Evolutionary conservation across 1,139 yeast species (phyloP), one percentile per base, ranked within the genome.

Genomic region (Yamadazyma conglobata): DNA sequence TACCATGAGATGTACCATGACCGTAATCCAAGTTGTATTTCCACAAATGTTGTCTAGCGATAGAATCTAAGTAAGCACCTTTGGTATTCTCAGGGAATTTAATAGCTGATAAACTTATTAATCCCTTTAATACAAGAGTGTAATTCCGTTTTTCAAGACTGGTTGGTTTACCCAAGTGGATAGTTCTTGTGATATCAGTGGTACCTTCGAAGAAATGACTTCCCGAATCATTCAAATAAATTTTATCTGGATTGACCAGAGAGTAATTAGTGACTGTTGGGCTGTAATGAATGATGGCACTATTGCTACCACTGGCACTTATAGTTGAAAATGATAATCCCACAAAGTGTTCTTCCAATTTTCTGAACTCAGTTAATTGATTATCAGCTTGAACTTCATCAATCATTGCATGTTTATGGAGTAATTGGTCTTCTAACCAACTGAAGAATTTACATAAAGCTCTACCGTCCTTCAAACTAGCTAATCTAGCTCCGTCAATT

Each of bases 1-100:
- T 79, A n/a, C 98, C 98, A 56, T 93, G 99, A 2, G 96, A 93
- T 1, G 98, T 93, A 17, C 98, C 97, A 56, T 93, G 99, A 33
- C 83, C 78, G 58, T 91, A 93, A 58, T 93, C 96, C 33, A 91
- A 67, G 2, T 96, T 96, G 31, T 77, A 58, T 22, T 71, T 60
- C 98, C 98, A 91, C 46, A 93, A 66, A 52, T 56, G 75, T 59
- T 89, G 97, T 52, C 99, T 79, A 1, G 98, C 98, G 35, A 89
- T 67, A 2, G 81, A 70, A 54, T 93, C 99, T 34, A 93, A 73
- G 57, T 76, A 75, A 48, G 73, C 76, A 3, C 98, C 98, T 14
- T 86, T 77, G 4, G 94, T 81, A 20, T 88, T 85, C 48, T 81
- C 86, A 2, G 98, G 98, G 64, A 93, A 87, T 26, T 76, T 77